Evolutionary conservation across 768 basidiomycete genomes (phyloP), one percentile per base, ranked within the genome.

Genomic region (Rhodotorula sphaerocarpa): DNA sequence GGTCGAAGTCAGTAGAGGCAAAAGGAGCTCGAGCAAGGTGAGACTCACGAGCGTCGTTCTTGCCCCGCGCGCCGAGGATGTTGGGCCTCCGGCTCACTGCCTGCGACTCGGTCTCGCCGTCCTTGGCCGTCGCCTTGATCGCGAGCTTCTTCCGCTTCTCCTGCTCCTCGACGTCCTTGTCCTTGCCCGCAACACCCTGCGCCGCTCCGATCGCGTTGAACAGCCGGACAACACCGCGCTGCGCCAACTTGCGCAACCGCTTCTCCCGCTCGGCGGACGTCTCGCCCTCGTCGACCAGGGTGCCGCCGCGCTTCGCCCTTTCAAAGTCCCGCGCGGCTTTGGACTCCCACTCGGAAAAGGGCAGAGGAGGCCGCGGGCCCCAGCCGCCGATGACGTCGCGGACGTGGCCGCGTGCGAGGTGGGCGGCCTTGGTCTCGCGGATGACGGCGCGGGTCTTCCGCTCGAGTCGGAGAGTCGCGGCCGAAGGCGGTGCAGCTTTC

Each of bases 301-400:
- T 46, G 1, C 56, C 57, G 5, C 55, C 54, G 7, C 64, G 46
- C 42, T 47, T 41, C n/a, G 63, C 66, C 43, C 12, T 2, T 39
- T 65, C 67, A 25, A 69, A 69, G 31, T 50, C 50, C 3, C 63
- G 27, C 39, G 67, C 67, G 10, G 27, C n/a, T 47, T 59, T 30
- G 23, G 51, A 55, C 30, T 65, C 63, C 72, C 72, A 73, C 48
- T 70, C 53, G 20, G 45, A 50, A 54, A 71, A 73, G 4, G 72
- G 70, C 3, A 71, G 52, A 20, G 62, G 60, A 2, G 71, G 70
- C 27, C 71, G 65, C 21, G 70, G 41, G 2, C 47, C 63, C 72
- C 72, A 71, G 2, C 72, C 72, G 31, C 58, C 71, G n/a, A 73
- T 73, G 9, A 73, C 67, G 52, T 73, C 72, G n/a, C 56, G 44